Evolutionary conservation across 441 rosid species (phyloP).

Genomic region (Cnidoscolus chayamansa): DNA sequence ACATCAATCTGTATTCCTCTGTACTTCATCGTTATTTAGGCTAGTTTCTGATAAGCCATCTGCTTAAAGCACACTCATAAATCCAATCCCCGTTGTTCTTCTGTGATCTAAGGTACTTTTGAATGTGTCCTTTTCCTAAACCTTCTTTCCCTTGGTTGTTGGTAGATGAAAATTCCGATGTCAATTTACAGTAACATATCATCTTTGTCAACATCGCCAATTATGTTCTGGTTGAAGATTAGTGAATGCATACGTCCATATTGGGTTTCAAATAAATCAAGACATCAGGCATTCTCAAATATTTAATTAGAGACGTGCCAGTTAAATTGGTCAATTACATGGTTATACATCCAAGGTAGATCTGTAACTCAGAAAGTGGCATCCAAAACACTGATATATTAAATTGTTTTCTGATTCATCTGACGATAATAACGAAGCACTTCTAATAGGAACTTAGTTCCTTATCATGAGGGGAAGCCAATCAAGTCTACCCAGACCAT

Average conservation of each 20-base stretch:
- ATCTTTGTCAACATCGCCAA: background rate
- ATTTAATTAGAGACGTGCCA: background rate
- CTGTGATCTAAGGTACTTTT: background rate
- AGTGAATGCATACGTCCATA: background rate
- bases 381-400: background rate
- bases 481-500: background rate
- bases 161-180: constrained; percentile 8
- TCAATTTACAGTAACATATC: constrained; percentile 10
- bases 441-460: background rate
- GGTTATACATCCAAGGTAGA: background rate
- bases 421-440: background rate
- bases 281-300: background rate
- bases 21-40: background rate
- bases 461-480: background rate
- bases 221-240: background rate
- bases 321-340: background rate
- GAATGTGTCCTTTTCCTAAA: constrained; percentile 8
- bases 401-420: background rate
- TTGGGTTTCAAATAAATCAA: constrained; percentile 9
- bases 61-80: constrained; percentile 1
- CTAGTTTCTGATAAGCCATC: background rate
- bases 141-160: background rate
- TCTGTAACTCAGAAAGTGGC: background rate
- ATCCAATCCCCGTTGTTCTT: background rate
- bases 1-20: background rate